Evolutionary conservation across 306 rosid species (phyloP).

Genomic region (Cucumis melo): DNA sequence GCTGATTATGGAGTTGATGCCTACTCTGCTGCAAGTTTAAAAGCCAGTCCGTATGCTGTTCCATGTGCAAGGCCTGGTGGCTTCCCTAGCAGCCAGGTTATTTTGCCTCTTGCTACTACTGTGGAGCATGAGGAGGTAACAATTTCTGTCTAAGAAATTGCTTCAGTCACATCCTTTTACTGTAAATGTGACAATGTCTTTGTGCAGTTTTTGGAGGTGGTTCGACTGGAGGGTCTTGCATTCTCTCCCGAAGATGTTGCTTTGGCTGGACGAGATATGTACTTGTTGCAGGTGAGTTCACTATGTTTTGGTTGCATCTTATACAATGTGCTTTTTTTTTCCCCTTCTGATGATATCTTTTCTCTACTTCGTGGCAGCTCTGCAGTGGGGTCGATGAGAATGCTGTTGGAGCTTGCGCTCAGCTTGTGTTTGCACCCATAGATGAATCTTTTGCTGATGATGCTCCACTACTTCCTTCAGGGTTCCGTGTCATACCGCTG

Average conservation of each 20-base stretch:
- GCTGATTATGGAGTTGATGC: conserved; percentile 97
- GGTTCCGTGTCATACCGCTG: conserved; percentile 85
- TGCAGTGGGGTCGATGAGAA: conserved; percentile 90
- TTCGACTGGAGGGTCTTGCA: conserved; percentile 94
- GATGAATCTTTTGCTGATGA: conserved; percentile 97
- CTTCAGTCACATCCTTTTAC: background rate
- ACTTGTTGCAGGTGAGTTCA: conserved; percentile 54
- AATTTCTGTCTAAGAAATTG: background rate
- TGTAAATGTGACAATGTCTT: background rate
- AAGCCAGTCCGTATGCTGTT: conserved; percentile 70
- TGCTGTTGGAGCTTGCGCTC: conserved; percentile 84
- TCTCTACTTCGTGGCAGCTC: conserved; percentile 32
- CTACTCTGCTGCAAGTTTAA: conserved; percentile 78
- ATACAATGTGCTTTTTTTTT: background rate
- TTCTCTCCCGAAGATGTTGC: conserved; percentile 81
- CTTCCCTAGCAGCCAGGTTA: conserved; percentile 81
- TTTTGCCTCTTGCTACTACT: conserved; percentile 81
- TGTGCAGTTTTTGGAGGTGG: conserved; percentile 82
- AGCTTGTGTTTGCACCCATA: conserved; percentile 93
- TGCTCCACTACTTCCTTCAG: conserved; percentile 81
- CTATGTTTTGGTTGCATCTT: background rate
- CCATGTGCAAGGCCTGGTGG: conserved; percentile 85
- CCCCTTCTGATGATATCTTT: background rate
- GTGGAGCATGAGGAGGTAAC: conserved; percentile 90
- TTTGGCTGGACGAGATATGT: conserved; percentile 75